phyloP scores from a whole-genome alignment of 2,329 filamentous ascomycete species.

The Arthroderma uncinatum region DNA sequence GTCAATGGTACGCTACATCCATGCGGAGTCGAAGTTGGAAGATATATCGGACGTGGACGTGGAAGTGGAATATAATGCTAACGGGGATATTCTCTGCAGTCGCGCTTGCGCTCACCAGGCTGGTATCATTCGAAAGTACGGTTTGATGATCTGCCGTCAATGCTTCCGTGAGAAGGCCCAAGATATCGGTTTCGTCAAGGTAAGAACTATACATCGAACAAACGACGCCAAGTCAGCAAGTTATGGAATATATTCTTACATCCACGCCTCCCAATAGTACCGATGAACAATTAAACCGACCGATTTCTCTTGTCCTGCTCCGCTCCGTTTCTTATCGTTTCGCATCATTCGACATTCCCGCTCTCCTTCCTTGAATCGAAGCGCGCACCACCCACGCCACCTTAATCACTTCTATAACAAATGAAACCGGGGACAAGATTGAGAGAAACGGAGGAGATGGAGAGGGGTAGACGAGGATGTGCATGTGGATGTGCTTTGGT shows the following conservation, averaged over 20 bases:
- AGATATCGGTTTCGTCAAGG: conserved; percentile 61
- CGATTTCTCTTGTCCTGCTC: background rate
- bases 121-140: conserved; percentile 99
- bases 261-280: background rate
- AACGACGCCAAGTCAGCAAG: background rate
- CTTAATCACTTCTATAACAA: background rate
- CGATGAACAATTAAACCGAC: background rate
- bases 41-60: no score
- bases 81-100: conserved; percentile 37
- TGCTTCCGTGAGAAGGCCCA: conserved; percentile 59
- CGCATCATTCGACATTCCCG: background rate
- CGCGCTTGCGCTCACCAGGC: conserved; percentile 87
- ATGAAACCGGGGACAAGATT: background rate
- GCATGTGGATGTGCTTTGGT: no score
- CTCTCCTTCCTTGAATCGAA: background rate
- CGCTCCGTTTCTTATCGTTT: background rate
- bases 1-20: conserved; percentile 62
- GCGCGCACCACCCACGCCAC: background rate
- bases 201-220: conserved; percentile 21
- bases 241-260: background rate
- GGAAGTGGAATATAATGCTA: background rate
- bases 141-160: conserved; percentile 66
- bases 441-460: background rate
- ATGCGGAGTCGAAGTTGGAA: no score
- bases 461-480: background rate